Base-by-base conservation (phyloP, 208 protist species). In the Angomonas ambiguus region DNA sequence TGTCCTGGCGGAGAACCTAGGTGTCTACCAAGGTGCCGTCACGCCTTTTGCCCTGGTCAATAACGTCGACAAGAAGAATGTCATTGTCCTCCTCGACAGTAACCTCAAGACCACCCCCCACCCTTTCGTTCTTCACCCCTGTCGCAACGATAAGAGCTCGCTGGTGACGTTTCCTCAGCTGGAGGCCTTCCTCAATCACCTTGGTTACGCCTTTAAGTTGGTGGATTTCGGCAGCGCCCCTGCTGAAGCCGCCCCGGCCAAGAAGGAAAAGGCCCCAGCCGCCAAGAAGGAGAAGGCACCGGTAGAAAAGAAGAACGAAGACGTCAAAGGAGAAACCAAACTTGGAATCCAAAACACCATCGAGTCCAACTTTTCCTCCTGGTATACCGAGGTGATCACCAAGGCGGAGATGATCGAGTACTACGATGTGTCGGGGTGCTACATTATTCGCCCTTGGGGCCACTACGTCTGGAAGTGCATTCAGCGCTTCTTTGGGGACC, bases 341-440 rank as follows among this genome's bases (percentile, higher is more conserved):
- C 79, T 98, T 2, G 96, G 95, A 63, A 96, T 98, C 51, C 79
- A 76, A 67, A 78, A 65, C 30, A 87, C 72, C 34, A 97, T 97
- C 62, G 87, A 91, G 13, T 91, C 90, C 22, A 92, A 99, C 76
- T 98, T 98, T 70, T 65, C 89, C 13, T 85, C 92, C 35, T 99
- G 98, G 98, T 99, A 99, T 82, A 87, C 80, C 28, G 88, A 99
- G 74, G 93, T 99, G 11, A 98, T 99, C 71, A 95, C 83, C 28
- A 96, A 98, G 68, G 76, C 88, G 24, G 98, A 99, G 83, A 95
- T 99, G 90, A 98, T 99, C 67, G 98, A 99, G 58, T 99, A 99
- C 86, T 99, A 99, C 85, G 98, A 99, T 83, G 96, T 99, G 38
- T 98, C 94, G 22, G 98, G 98, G 18, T 99, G 97, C 81, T 99